Evolutionary conservation across 1,284 basidiomycete species (phyloP).

Genomic region (Naganishia albida): DNA sequence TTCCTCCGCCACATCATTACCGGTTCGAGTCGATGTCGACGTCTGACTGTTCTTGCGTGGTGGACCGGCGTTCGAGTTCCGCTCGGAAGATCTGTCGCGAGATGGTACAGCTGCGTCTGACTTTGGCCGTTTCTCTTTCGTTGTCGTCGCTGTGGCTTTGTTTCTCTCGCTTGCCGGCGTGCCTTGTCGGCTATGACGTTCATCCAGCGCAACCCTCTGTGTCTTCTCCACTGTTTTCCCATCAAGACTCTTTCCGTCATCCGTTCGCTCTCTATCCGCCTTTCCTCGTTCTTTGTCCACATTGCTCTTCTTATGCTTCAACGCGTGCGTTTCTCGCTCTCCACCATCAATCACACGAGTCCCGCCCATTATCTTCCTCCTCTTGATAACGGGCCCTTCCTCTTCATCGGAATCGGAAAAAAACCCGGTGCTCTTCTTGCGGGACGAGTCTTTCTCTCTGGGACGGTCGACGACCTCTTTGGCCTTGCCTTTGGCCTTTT

Average conservation of each 20-base stretch:
- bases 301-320: constrained; percentile 5
- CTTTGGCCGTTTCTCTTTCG: constrained; percentile 23
- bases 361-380: constrained; percentile 16
- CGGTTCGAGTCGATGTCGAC: constrained; percentile 13
- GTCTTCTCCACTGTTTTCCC: constrained; percentile 21
- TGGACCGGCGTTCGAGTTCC: constrained; percentile 2
- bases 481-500: constrained; percentile 19
- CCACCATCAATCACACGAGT: not conserved
- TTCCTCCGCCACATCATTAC: constrained; percentile 56
- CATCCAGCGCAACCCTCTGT: constrained; percentile 11
- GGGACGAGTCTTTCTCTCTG: constrained; percentile 2
- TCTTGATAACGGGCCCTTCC: constrained; percentile 19
- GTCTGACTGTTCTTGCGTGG: constrained; percentile 24
- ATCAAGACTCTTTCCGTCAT: not conserved
- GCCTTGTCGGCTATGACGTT: constrained; percentile 20
- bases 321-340: not conserved
- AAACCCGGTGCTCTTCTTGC: constrained; percentile 5
- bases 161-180: constrained; percentile 20
- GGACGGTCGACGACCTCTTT: constrained; percentile 3
- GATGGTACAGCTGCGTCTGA: not conserved
- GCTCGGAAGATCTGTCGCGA: constrained; percentile 8
- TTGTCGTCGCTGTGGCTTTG: constrained; percentile 2
- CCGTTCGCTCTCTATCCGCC: constrained; percentile 3
- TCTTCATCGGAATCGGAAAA: constrained; percentile 23
- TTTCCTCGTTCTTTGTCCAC: constrained; percentile 6